Evolutionary conservation across 345 rosid species (phyloP).

Genomic region (Angophora floribunda): DNA sequence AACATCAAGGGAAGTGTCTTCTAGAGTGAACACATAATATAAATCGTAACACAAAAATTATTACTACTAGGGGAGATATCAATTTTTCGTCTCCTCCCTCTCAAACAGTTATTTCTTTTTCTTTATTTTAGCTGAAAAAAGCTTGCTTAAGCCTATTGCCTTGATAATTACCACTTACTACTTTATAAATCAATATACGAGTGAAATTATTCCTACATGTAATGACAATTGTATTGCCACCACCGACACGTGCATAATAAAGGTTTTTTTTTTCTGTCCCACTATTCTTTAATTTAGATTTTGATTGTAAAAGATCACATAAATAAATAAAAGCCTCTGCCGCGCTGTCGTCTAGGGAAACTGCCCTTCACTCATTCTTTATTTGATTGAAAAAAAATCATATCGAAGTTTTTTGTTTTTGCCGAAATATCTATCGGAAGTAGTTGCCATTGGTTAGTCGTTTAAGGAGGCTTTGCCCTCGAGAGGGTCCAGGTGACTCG

Average conservation of each 20-base stretch:
- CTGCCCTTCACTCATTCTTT: background rate
- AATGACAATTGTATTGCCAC: background rate
- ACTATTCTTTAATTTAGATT: background rate
- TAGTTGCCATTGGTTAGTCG: background rate
- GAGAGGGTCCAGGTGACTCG: background rate
- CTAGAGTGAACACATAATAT: rapidly evolving
- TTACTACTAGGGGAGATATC: background rate
- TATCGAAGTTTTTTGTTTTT: background rate
- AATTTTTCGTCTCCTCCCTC: background rate
- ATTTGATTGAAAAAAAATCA: background rate
- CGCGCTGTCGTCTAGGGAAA: background rate
- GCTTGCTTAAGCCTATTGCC: background rate
- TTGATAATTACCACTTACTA: background rate
- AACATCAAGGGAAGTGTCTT: rapidly evolving
- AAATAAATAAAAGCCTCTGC: background rate
- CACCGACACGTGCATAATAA: background rate
- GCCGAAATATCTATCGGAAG: no score
- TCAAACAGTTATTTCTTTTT: background rate
- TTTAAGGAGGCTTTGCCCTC: background rate
- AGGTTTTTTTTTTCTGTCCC: background rate
- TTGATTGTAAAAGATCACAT: background rate
- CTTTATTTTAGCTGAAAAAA: background rate
- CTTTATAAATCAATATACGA: background rate
- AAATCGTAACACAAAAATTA: background rate
- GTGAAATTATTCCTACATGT: background rate